These are phyloP conservation scores for Piloderma croceum DNA, from an alignment of 768 basidiomycete genomes.

Conservation along the genomic window DNA sequence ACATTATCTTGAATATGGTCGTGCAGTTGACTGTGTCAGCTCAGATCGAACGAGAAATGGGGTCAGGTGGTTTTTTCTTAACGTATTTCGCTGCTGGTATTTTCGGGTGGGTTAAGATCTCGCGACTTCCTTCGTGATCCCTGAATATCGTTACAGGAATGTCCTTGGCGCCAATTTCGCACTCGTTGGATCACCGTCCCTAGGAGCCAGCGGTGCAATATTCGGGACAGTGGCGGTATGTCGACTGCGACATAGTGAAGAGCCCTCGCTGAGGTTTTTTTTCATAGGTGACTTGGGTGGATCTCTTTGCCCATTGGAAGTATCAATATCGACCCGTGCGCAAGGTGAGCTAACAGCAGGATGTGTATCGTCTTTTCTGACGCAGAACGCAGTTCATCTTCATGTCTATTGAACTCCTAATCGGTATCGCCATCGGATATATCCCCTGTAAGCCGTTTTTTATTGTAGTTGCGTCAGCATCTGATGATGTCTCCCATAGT, in stretches of 20 bases:
- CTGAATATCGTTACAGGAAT: slow-evolving; percentile 41
- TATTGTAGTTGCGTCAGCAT: background rate
- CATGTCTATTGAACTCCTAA: slow-evolving; percentile 80
- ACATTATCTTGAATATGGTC: slow-evolving; percentile 84
- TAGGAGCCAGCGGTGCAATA: slow-evolving; percentile 91
- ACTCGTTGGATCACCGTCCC: slow-evolving; percentile 79
- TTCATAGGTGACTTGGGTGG: slow-evolving; percentile 71
- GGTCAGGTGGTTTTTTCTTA: slow-evolving; percentile 76
- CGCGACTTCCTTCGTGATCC: background rate
- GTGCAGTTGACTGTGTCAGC: slow-evolving; percentile 78
- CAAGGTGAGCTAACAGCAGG: slow-evolving; percentile 44
- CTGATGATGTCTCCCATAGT: slow-evolving; percentile 33
- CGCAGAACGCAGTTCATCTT: slow-evolving; percentile 54
- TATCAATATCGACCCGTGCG: slow-evolving; percentile 77
- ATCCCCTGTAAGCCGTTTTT: slow-evolving; percentile 60
- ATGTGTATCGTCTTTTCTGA: background rate
- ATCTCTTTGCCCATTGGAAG: slow-evolving; percentile 88
- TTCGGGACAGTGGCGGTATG: slow-evolving; percentile 79
- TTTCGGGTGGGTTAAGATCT: slow-evolving; percentile 60
- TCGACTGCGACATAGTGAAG: background rate
- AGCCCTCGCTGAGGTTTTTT: slow-evolving; percentile 4
- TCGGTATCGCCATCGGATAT: slow-evolving; percentile 82
- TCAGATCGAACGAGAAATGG: slow-evolving; percentile 91
- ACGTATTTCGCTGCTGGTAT: slow-evolving; percentile 89
- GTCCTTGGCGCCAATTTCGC: slow-evolving; percentile 92